Percentiles rank a stretch among this genome's conserved stretches.
Conservation (phyloP, 78 protist genomes). For the Acrasis kona region DNA sequence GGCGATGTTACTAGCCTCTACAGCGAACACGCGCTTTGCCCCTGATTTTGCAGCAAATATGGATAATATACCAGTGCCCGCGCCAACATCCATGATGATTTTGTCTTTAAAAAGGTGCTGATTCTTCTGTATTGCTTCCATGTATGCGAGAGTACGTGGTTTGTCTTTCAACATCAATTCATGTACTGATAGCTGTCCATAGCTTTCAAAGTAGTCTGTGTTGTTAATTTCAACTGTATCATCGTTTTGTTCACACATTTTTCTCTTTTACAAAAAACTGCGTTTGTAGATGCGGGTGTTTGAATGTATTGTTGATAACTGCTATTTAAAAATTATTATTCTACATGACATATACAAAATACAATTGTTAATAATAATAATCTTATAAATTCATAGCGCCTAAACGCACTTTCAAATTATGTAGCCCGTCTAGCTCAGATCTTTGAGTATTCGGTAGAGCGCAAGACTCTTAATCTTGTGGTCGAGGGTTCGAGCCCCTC, state of each 20-base stretch:
- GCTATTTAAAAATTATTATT: too few relatives aligned
- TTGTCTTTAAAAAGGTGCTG: constrained; percentile 16
- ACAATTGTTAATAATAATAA: too few relatives aligned
- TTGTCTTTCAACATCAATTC: constrained; percentile 49
- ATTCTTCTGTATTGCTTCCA: constrained; percentile 31
- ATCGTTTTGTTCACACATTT: not conserved
- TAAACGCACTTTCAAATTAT: too few relatives aligned
- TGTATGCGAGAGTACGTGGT: constrained; percentile 37
- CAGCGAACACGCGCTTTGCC: constrained; percentile 9
- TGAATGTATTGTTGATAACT: too few relatives aligned
- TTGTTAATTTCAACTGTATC: not conserved
- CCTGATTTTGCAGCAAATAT: constrained; percentile 32
- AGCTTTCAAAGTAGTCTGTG: constrained; percentile 35
- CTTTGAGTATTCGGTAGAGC: too few relatives aligned
- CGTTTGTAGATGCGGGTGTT: too few relatives aligned
- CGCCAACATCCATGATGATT: constrained; percentile 34
- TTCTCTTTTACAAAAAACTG: too few relatives aligned
- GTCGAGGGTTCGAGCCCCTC: too few relatives aligned
- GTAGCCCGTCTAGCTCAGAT: too few relatives aligned
- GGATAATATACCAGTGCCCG: constrained; percentile 39
- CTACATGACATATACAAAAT: too few relatives aligned
- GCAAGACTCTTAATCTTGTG: too few relatives aligned
- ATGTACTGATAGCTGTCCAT: constrained; percentile 20
- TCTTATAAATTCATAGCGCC: too few relatives aligned
- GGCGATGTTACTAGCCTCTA: not conserved